Evolutionary conservation across 2,329 filamentous ascomycete species (phyloP).

Genomic region (Fusarium sp.): DNA sequence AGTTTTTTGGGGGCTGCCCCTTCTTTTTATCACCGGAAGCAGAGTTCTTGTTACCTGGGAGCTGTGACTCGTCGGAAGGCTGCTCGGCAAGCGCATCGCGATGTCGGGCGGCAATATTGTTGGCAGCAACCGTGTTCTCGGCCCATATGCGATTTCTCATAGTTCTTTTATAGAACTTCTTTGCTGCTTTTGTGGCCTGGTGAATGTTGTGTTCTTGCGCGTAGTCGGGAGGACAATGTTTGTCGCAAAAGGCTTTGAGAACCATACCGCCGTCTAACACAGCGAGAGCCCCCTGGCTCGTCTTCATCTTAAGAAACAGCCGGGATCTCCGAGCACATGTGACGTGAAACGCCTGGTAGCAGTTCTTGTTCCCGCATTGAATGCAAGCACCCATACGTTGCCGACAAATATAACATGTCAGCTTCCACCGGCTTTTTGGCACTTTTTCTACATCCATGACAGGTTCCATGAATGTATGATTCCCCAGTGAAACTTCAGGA

Average conservation of each 20-base stretch:
- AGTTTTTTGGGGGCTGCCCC: conserved; percentile 50
- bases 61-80: conserved; percentile 82
- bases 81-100: conserved; percentile 73
- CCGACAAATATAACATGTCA: conserved; percentile 95
- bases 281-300: conserved; percentile 80
- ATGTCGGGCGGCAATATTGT: conserved; percentile 81
- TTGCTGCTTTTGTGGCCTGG: conserved; percentile 81
- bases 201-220: conserved; percentile 86
- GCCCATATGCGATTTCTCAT: conserved; percentile 94
- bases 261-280: conserved; percentile 83
- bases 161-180: conserved; percentile 87
- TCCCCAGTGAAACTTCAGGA: conserved; percentile 93
- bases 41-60: conserved; percentile 82
- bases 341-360: conserved; percentile 96
- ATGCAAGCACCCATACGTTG: conserved; percentile 99
- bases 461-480: conserved; percentile 97
- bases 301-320: conserved; percentile 96
- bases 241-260: conserved; percentile 95
- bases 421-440: conserved; percentile 91
- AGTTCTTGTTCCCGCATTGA: conserved; percentile 97
- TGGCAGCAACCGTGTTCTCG: conserved; percentile 85
- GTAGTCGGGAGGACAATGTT: conserved; percentile 91
- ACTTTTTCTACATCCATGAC: conserved; percentile 99
- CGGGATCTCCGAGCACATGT: conserved; percentile 91
- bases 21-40: conserved; percentile 83